Evolutionary conservation across 2,329 filamentous ascomycete species (phyloP).

Genomic region (Venturia pyrina): DNA sequence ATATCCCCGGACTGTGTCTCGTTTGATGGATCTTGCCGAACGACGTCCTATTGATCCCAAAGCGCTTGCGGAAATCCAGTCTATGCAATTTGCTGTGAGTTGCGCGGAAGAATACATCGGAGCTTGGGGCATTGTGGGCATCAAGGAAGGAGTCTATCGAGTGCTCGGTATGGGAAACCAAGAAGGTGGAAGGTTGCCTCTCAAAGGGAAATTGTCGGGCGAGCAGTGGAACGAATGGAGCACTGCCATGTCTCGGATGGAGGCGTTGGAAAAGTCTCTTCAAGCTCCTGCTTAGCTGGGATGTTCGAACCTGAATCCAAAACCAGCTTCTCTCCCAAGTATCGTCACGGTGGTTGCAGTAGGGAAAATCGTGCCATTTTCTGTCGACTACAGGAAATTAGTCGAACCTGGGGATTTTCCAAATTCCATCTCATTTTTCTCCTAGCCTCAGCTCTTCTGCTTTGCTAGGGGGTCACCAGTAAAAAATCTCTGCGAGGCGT

Average conservation of each 20-base stretch:
- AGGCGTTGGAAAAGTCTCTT: background rate
- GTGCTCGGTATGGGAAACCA: constrained; percentile 47
- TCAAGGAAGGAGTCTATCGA: constrained; percentile 53
- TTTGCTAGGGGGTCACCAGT: background rate
- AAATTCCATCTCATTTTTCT: background rate
- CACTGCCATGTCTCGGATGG: background rate
- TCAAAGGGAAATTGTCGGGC: constrained; percentile 47
- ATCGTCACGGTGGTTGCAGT: background rate
- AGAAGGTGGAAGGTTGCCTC: constrained; percentile 50
- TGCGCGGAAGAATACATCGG: constrained; percentile 52
- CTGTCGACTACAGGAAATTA: no score
- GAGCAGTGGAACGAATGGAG: constrained; percentile 43
- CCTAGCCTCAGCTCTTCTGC: background rate
- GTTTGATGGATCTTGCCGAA: background rate
- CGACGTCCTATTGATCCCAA: background rate
- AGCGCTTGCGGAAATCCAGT: background rate
- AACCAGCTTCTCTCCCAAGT: background rate
- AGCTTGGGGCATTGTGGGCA: constrained; percentile 50
- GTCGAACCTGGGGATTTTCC: background rate
- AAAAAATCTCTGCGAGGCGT: background rate
- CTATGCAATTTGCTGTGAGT: constrained; percentile 16
- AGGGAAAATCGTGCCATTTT: background rate
- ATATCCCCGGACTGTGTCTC: constrained; percentile 38
- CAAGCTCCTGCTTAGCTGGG: background rate
- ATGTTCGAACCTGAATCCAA: background rate